Evolutionary conservation across 768 basidiomycete genomes (phyloP).

Genomic region (Serpula lacrymans): DNA sequence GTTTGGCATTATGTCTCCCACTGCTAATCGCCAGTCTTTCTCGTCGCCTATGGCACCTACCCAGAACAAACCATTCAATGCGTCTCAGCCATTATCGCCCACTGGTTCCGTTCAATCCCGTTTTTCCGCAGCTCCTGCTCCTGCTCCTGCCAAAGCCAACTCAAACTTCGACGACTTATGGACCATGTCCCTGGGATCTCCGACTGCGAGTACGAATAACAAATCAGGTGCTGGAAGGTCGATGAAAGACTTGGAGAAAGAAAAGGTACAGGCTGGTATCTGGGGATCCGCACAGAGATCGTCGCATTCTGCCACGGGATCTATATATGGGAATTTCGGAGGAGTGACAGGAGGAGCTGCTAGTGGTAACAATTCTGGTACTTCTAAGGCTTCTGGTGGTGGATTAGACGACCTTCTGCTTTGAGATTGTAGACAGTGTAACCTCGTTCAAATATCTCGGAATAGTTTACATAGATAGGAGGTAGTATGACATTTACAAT

Average conservation of each 20-base stretch:
- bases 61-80: slow-evolving; percentile 20
- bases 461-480: no score
- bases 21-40: slow-evolving; percentile 18
- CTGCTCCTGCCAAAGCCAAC: slow-evolving; percentile 31
- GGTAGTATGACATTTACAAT: no score
- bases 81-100: slow-evolving; percentile 27
- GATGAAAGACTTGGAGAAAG: slow-evolving; percentile 86
- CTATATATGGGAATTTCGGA: slow-evolving; percentile 34
- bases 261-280: slow-evolving; percentile 76
- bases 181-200: slow-evolving; percentile 69
- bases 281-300: slow-evolving; percentile 52
- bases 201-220: slow-evolving; percentile 21
- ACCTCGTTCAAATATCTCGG: no score
- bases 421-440: slow-evolving; percentile 24
- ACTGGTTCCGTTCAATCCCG: slow-evolving; percentile 12
- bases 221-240: slow-evolving; percentile 58
- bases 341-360: slow-evolving; percentile 8
- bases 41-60: slow-evolving; percentile 15
- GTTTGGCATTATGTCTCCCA: slow-evolving; percentile 23
- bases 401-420: slow-evolving; percentile 43
- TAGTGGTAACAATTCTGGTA: slow-evolving; percentile 11
- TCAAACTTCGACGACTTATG: slow-evolving; percentile 87
- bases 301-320: slow-evolving; percentile 11
- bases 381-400: slow-evolving; percentile 12
- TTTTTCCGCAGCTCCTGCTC: slow-evolving; percentile 8